Percentiles rank a stretch among this genome's conserved stretches.
Conservation (phyloP, 352 stramenopile genomes). For the Aphanomyces invadans region DNA sequence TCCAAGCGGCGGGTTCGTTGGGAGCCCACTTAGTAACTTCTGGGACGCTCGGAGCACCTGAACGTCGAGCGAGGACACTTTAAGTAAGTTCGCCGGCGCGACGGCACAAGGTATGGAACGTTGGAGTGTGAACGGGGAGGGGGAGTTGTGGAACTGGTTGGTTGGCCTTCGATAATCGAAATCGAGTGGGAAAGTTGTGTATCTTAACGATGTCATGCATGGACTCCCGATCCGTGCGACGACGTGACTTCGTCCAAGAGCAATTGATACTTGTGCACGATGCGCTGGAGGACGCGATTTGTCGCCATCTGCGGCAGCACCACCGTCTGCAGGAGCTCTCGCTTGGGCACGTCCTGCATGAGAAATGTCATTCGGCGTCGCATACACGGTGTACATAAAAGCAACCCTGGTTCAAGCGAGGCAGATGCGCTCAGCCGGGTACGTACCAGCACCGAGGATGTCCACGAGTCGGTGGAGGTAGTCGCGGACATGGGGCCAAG, state of each 20-base stretch:
- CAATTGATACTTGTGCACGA: conserved; percentile 63
- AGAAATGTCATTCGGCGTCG: background rate
- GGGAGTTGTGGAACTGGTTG: background rate
- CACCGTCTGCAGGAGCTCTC: conserved; percentile 58
- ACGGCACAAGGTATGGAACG: no score
- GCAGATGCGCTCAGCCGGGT: conserved; percentile 25
- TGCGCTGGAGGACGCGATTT: conserved; percentile 71
- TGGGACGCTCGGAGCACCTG: no score
- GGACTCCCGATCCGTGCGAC: background rate
- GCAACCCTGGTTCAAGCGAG: background rate
- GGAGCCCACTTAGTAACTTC: no score
- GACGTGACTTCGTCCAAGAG: background rate
- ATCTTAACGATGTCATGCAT: no score
- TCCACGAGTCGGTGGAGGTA: conserved; percentile 22
- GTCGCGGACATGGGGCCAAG: conserved; percentile 66
- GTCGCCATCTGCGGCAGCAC: conserved; percentile 71
- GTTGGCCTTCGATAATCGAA: no score
- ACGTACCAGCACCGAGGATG: conserved; percentile 18
- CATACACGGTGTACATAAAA: background rate
- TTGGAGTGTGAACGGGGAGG: background rate
- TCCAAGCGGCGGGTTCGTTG: no score
- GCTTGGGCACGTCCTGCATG: conserved; percentile 54
- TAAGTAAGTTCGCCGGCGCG: no score
- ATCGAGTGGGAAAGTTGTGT: no score
- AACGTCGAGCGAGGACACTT: no score